phyloP scores from a whole-genome alignment of 2,329 filamentous ascomycete genomes.

The Epichloe scottii region DNA sequence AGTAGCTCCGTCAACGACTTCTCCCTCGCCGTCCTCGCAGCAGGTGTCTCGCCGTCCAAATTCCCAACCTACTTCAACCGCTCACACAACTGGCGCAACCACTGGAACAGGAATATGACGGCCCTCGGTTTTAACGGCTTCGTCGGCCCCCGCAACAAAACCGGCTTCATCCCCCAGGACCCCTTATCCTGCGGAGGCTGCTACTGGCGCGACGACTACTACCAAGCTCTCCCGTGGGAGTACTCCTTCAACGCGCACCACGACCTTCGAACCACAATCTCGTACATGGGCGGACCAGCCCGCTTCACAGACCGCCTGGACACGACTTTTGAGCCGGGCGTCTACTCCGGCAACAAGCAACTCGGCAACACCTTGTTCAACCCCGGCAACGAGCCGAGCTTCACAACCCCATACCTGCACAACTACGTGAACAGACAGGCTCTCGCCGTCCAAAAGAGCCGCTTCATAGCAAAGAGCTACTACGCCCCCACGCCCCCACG shows the following conservation, averaged over 20 bases:
- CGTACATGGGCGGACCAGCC: constrained; percentile 39
- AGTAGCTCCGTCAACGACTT: constrained; percentile 53
- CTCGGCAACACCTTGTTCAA: constrained; percentile 47
- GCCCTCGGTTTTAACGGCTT: constrained; percentile 53
- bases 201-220: constrained; percentile 50
- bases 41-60: constrained; percentile 39
- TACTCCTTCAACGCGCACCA: constrained; percentile 60
- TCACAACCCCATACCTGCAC: no score
- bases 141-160: constrained; percentile 45
- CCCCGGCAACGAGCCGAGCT: no score
- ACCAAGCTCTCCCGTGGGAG: constrained; percentile 50
- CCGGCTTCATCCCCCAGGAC: constrained; percentile 38
- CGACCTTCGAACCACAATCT: constrained; percentile 44
- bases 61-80: constrained; percentile 47
- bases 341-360: constrained; percentile 25
- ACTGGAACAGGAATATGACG: constrained; percentile 49
- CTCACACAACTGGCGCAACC: constrained; percentile 58
- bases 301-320: constrained; percentile 46
- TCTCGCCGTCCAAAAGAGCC: no score
- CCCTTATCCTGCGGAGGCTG: constrained; percentile 49
- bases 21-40: constrained; percentile 50
- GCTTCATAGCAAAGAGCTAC: no score
- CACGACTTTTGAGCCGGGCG: constrained; percentile 43
- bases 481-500: no score
- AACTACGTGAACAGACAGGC: no score